These are phyloP conservation scores for Naematelia encephala DNA, from an alignment of 768 basidiomycete species.

Conservation along the genomic window DNA sequence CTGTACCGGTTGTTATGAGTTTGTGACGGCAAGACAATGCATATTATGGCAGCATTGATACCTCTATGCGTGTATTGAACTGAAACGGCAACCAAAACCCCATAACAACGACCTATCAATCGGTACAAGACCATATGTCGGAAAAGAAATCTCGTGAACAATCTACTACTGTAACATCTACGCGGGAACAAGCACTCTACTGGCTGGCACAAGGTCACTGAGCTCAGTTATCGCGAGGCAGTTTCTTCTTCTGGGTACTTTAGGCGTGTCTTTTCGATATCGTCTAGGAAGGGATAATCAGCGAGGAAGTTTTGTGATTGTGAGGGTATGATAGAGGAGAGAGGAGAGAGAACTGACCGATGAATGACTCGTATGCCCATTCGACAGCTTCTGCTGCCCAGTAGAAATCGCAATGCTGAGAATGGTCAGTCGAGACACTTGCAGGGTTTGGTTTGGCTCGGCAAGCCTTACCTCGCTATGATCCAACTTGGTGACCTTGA, in stretches of 20 bases:
- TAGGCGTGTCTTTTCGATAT: conserved; percentile 53
- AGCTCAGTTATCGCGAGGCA: no score
- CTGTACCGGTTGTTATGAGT: no score
- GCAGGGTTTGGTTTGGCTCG: not conserved
- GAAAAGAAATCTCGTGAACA: no score
- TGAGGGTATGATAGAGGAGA: not conserved
- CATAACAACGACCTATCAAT: no score
- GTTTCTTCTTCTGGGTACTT: conserved; percentile 50
- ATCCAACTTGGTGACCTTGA: conserved; percentile 54
- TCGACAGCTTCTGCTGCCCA: conserved; percentile 57
- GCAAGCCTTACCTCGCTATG: conserved; percentile 50
- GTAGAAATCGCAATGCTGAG: conserved; percentile 49
- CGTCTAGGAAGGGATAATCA: conserved; percentile 27
- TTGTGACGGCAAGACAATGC: no score
- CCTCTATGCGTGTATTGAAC: no score
- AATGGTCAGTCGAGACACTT: not conserved
- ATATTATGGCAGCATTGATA: no score
- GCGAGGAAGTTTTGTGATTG: not conserved
- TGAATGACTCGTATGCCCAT: conserved; percentile 52
- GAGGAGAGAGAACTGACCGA: conserved; percentile 27
- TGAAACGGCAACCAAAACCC: no score
- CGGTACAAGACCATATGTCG: no score
- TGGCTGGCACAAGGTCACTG: no score
- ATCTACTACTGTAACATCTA: no score
- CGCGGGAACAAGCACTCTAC: no score